Percentiles rank a stretch among this genome's conserved stretches.
These are phyloP conservation scores for Hyaloscypha variabilis DNA, from an alignment of 495 filamentous ascomycete species.

Conservation along the genomic window DNA sequence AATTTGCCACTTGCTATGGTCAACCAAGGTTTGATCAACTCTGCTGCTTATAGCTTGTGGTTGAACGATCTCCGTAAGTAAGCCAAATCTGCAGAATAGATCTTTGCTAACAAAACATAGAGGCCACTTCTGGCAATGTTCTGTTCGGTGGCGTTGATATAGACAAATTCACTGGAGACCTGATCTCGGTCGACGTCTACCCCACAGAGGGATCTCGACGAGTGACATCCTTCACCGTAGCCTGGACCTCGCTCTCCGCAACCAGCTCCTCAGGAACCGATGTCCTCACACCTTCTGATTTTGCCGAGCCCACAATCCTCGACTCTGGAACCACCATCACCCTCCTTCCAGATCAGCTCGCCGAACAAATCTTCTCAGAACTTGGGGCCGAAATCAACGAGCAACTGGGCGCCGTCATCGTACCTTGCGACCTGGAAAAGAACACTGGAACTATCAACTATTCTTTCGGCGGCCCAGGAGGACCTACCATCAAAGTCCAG, in stretches of 20 bases:
- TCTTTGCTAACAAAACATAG: constrained; percentile 23
- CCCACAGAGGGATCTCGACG: constrained; percentile 41
- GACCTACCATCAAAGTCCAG: constrained; percentile 68
- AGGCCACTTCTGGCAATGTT: constrained; percentile 73
- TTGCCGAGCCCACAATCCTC: constrained; percentile 70
- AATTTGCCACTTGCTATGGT: constrained; percentile 83
- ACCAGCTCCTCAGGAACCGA: constrained; percentile 49
- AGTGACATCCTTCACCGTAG: constrained; percentile 70
- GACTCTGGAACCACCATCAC: constrained; percentile 90
- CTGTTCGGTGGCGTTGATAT: constrained; percentile 95
- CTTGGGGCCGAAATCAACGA: constrained; percentile 61
- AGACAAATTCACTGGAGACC: constrained; percentile 74
- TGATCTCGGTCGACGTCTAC: constrained; percentile 67
- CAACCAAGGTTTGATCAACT: constrained; percentile 71
- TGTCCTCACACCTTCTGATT: constrained; percentile 49
- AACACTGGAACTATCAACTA: constrained; percentile 69
- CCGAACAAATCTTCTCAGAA: constrained; percentile 65
- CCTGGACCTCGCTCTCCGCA: constrained; percentile 61
- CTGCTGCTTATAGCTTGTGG: constrained; percentile 89
- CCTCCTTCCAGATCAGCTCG: constrained; percentile 77
- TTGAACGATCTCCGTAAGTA: constrained; percentile 69
- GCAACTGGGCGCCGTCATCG: constrained; percentile 54
- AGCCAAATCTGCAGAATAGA: background rate
- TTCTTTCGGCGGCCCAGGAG: constrained; percentile 64
- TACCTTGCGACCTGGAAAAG: constrained; percentile 71